Base-by-base conservation (phyloP, 768 basidiomycete genomes). In the Agrocybe pediades region DNA sequence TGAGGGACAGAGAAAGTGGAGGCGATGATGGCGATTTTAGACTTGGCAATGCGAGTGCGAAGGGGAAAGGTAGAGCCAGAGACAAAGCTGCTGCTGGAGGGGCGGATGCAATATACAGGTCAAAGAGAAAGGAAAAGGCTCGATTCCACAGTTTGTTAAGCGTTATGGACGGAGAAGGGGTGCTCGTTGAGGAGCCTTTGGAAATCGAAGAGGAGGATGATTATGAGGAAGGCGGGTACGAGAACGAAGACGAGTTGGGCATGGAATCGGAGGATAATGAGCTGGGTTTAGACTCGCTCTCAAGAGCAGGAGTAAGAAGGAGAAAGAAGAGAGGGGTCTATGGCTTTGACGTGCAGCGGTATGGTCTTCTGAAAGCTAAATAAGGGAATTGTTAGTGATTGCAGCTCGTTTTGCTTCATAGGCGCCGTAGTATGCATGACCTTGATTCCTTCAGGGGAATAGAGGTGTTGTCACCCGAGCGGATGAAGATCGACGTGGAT, bases 401-500 rank as follows among this genome's bases (percentile, higher is more conserved):
- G 30, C 27, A 13, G 23, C 56, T 42, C 57, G 26, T 36, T 46
- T 56, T 16, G 17, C 52, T 46, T 21, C 2, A 29, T 58, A 79
- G 83, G 51, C 78, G 88, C 42, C 74, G 87, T 45, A 89, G 88
- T 58, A 87, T 87, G 62, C 84, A 88, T 55, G 85, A 85, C 65
- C 62, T 85, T 1, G 63, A 70, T 24, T 76, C 80, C n/a, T 74
- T 85, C 57, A 72, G 69, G 33, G 72, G 72, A 44, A 64, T 78
- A 54, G 72, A 72, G 29, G 70, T 85, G 9, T 66, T 90, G 40
- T 76, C 78, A 2, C 56, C 77, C 6, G 86, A 90, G 50, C 75
- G 80, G 61, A 88, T 92, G 87, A 80, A 78, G 46, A 82, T 89
- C 39, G 90, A 92, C 61, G 90, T 91, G 30, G 88, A 87, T 61